These are phyloP conservation scores for Fonsecaea nubica DNA, from an alignment of 2,329 filamentous ascomycete species.

Conservation along the genomic window DNA sequence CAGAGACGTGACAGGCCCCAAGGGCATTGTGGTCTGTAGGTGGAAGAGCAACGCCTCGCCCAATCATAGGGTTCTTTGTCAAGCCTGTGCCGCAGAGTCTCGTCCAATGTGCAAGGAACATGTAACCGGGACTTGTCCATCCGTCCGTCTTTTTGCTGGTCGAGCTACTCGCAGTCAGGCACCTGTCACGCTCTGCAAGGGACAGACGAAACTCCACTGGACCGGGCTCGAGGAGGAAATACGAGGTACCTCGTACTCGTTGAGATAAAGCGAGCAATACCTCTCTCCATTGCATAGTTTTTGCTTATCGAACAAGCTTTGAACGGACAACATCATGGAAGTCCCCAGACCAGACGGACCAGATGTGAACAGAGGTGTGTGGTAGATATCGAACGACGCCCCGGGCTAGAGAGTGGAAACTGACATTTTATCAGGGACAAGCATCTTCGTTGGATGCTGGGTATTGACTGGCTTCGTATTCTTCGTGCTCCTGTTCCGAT, in stretches of 20 bases:
- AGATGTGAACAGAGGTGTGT: conserved; percentile 35
- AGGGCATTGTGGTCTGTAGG: not conserved
- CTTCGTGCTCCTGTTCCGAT: conserved; percentile 35
- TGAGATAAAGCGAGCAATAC: not conserved
- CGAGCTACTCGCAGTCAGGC: not conserved
- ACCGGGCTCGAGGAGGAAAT: not conserved
- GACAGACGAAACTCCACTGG: not conserved
- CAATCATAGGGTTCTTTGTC: not conserved
- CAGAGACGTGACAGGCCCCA: not conserved
- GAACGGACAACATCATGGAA: conserved; percentile 28
- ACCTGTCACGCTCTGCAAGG: not conserved
- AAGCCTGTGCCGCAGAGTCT: not conserved
- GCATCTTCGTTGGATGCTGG: conserved; percentile 20
- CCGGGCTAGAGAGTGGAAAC: too few relatives aligned
- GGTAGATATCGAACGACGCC: not conserved
- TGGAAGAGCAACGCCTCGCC: not conserved
- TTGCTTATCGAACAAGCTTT: not conserved
- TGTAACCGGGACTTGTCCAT: not conserved
- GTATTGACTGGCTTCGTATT: conserved; percentile 35
- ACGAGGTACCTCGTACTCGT: not conserved
- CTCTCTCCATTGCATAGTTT: not conserved
- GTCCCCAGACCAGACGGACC: conserved; percentile 34
- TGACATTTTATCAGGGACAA: not conserved
- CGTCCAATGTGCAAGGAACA: conserved; percentile 5
- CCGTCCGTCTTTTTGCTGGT: conserved; percentile 5